Percentiles rank a stretch among this genome's conserved stretches.
Evolutionary conservation across 257 asterid genomes (phyloP).

Genomic region (Echites panduratus): DNA sequence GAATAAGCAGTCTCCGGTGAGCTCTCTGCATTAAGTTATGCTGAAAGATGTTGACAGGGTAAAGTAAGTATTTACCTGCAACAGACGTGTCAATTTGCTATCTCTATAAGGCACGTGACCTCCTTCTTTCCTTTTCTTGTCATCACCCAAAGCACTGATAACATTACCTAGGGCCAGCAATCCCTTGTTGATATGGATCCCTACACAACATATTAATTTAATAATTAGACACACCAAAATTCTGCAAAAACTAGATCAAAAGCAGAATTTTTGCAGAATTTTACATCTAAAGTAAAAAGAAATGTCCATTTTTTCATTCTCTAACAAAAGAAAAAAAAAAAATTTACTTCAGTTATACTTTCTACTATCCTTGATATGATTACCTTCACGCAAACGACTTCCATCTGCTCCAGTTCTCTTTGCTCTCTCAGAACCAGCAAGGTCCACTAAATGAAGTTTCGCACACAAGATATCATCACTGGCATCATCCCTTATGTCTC

Average conservation of each 20-base stretch:
- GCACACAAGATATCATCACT: constrained; percentile 81
- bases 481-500: constrained; percentile 37
- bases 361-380: constrained; percentile 15
- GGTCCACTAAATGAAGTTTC: constrained; percentile 92
- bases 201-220: constrained; percentile 27
- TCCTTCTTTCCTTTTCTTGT: constrained; percentile 88
- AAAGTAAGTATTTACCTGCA: constrained; percentile 48
- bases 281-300: not conserved
- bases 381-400: constrained; percentile 90
- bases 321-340: not conserved
- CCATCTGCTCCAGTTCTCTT: constrained; percentile 99
- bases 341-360: constrained; percentile 2
- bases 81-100: constrained; percentile 90
- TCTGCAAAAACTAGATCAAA: not conserved
- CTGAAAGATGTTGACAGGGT: not conserved
- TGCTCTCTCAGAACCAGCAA: constrained; percentile 98
- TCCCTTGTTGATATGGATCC: constrained; percentile 96
- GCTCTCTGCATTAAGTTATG: not conserved
- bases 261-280: not conserved
- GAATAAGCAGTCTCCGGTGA: not conserved
- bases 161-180: constrained; percentile 95
- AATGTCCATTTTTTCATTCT: not conserved
- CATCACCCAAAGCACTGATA: constrained; percentile 97
- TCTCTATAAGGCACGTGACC: constrained; percentile 99
- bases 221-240: constrained; percentile 7